A percentile compares a stretch with the other conserved stretches of the same genome.
Conservation (phyloP, 192 early-diverging fungal species). For the Coemansia sp. region DNA sequence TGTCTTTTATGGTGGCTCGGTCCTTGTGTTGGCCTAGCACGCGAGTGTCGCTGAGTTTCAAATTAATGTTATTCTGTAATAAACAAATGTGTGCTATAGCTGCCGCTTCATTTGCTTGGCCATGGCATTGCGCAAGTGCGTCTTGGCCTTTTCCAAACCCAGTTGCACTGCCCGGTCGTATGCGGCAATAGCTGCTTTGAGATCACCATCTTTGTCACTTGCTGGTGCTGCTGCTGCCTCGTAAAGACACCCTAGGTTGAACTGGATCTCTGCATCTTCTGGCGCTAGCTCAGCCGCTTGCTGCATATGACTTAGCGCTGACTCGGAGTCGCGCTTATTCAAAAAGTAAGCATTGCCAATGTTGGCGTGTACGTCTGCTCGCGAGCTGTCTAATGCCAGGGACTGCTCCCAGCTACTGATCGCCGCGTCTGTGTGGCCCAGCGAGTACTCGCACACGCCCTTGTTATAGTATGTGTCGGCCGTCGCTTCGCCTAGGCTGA, state of each 20-base stretch:
- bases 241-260: slow-evolving; percentile 65
- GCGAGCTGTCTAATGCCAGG: slow-evolving; percentile 55
- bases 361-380: slow-evolving; percentile 72
- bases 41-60: slow-evolving; percentile 15
- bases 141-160: slow-evolving; percentile 60
- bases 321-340: slow-evolving; percentile 49
- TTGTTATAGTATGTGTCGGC: slow-evolving; percentile 37
- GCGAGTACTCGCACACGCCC: slow-evolving; percentile 32
- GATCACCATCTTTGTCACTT: slow-evolving; percentile 21
- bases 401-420: slow-evolving; percentile 62
- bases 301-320: slow-evolving; percentile 59
- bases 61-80: background rate
- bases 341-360: slow-evolving; percentile 63
- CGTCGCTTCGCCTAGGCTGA: slow-evolving; percentile 11
- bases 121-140: slow-evolving; percentile 60
- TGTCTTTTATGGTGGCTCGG: slow-evolving; percentile 45
- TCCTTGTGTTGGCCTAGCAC: slow-evolving; percentile 30
- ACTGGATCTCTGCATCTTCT: slow-evolving; percentile 67
- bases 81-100: background rate
- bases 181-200: slow-evolving; percentile 61
- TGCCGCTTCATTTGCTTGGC: slow-evolving; percentile 35
- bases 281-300: slow-evolving; percentile 64
- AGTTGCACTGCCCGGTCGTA: slow-evolving; percentile 57
- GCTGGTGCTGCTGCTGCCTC: slow-evolving; percentile 48
- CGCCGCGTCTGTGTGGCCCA: slow-evolving; percentile 61